phyloP scores from a whole-genome alignment of 352 stramenopile species.

The Phytophthora lateralis region DNA sequence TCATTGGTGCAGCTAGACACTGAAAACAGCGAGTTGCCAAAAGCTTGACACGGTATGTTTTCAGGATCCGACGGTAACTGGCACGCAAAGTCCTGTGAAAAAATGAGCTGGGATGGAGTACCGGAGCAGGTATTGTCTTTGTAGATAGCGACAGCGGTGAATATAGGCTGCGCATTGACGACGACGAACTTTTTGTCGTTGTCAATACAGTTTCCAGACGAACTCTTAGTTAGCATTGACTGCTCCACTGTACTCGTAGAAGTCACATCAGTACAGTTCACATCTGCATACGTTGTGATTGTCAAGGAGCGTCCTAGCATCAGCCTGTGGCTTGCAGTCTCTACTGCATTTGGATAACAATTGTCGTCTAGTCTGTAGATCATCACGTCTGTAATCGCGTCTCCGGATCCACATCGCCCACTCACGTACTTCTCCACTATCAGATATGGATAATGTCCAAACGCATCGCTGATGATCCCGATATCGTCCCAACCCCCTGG shows the following conservation, averaged over 20 bases:
- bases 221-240: not conserved
- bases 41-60: not conserved
- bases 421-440: constrained; percentile 8
- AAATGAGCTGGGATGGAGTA: constrained; percentile 8
- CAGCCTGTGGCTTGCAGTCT: not conserved
- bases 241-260: not conserved
- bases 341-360: constrained; percentile 4
- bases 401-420: not conserved
- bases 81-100: constrained; percentile 4
- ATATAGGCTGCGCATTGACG: not conserved
- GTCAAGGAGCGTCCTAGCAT: not conserved
- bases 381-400: not conserved
- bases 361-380: constrained; percentile 9
- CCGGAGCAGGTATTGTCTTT: constrained; percentile 11
- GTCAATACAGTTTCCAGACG: not conserved
- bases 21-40: not conserved
- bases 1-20: not conserved
- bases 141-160: not conserved
- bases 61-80: not conserved
- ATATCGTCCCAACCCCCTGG: not conserved
- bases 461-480: constrained; percentile 5
- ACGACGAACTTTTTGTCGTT: constrained; percentile 3
- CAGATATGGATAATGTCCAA: constrained; percentile 6
- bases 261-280: not conserved
- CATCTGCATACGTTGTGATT: constrained; percentile 7